A percentile compares a stretch with the other conserved stretches of the same genome.
These are phyloP conservation scores for Cubamyces sp. DNA, from an alignment of 768 basidiomycete species.

Conservation along the genomic window DNA sequence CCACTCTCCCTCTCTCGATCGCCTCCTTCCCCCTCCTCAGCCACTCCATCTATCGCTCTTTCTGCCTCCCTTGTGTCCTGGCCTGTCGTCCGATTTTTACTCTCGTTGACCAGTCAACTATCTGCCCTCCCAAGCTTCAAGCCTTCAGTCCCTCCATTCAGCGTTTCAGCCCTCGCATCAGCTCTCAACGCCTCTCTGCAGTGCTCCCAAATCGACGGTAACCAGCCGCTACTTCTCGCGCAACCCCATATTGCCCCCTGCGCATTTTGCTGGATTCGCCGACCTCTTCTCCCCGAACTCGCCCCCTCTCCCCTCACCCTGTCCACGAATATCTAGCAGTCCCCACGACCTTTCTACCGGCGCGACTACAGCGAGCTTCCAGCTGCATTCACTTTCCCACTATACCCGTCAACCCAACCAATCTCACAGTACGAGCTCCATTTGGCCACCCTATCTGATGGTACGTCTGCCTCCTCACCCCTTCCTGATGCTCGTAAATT, in stretches of 20 bases:
- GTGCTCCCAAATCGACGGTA: not conserved
- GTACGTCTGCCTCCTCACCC: too few species aligned
- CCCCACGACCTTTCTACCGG: too few species aligned
- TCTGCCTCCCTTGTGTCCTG: not conserved
- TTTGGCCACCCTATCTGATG: too few species aligned
- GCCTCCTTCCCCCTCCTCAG: not conserved
- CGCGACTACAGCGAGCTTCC: too few species aligned
- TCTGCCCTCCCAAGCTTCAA: not conserved
- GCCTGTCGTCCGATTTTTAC: not conserved
- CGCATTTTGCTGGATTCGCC: not conserved
- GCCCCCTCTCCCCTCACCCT: not conserved
- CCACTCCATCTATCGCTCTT: not conserved
- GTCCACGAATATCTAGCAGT: not conserved
- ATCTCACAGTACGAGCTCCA: too few species aligned
- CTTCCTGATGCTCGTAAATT: too few species aligned
- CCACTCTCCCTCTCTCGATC: slow-evolving; percentile 1
- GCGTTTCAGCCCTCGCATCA: too few species aligned
- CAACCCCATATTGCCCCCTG: too few species aligned
- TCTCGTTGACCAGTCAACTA: not conserved
- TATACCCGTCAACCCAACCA: too few species aligned
- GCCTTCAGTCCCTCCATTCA: not conserved
- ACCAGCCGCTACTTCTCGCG: not conserved
- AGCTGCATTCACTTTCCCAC: too few species aligned
- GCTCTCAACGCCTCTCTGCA: not conserved
- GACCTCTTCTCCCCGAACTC: not conserved